Conservation (phyloP, 768 basidiomycete species). For the Lepiota subincarnata region DNA sequence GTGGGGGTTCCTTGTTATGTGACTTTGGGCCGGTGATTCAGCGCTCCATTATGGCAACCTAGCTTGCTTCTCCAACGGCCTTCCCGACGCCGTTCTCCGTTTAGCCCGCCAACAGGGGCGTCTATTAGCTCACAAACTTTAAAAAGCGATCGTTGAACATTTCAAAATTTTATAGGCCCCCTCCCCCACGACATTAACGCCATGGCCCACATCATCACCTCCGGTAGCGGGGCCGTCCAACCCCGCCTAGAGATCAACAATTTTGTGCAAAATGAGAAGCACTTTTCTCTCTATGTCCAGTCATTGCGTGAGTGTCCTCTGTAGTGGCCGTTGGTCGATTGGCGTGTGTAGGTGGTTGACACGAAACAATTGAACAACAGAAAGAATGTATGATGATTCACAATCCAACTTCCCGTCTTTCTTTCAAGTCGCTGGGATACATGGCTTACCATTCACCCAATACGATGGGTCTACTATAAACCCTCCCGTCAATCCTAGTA, state of each 20-base stretch:
- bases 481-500: constrained; percentile 18
- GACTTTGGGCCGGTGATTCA: no score
- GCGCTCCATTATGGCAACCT: no score
- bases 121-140: no score
- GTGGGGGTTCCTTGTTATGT: no score
- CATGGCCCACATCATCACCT: constrained; percentile 21
- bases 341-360: neutral
- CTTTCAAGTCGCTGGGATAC: constrained; percentile 47
- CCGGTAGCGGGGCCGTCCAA: constrained; percentile 25
- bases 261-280: constrained; percentile 36
- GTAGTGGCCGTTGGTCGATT: neutral
- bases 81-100: no score
- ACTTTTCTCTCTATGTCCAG: constrained; percentile 49
- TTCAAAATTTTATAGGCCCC: no score
- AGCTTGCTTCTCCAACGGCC: no score
- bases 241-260: constrained; percentile 42
- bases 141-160: no score
- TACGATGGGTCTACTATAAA: constrained; percentile 37
- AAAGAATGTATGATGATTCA: constrained; percentile 23
- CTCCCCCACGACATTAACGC: no score
- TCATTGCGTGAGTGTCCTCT: constrained; percentile 36
- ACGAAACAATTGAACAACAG: constrained; percentile 16
- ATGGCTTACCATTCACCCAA: constrained; percentile 41
- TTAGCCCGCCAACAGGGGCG: no score
- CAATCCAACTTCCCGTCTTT: constrained; percentile 33